Percentiles rank a stretch among this genome's conserved stretches.
Conservation (phyloP, 164 flowering plant genomes). For the Piper longum region DNA sequence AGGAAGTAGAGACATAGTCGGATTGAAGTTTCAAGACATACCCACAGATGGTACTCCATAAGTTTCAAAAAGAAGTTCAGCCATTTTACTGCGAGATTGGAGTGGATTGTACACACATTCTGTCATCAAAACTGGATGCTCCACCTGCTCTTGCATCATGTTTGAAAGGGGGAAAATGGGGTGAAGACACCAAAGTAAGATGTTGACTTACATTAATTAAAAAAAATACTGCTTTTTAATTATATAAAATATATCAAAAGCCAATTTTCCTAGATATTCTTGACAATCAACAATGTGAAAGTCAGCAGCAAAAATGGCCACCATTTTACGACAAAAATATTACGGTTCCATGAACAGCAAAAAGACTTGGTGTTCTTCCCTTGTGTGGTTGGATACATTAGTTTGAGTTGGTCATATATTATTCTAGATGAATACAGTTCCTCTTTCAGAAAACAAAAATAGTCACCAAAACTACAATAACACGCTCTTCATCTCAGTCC, state of each 20-base stretch:
- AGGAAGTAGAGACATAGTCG: not conserved
- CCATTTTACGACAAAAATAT: no score
- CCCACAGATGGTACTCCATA: conserved; percentile 97
- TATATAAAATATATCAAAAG: no score
- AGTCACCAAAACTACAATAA: not conserved
- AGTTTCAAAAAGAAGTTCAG: conserved; percentile 93
- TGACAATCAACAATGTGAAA: not conserved
- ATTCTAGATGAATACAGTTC: no score
- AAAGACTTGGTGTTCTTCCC: not conserved
- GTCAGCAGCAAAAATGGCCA: not conserved
- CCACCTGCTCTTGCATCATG: conserved; percentile 72
- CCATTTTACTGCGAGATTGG: conserved; percentile 95
- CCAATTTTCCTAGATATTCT: no score
- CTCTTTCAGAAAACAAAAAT: no score
- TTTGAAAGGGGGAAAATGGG: conserved; percentile 3
- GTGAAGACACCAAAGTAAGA: not conserved
- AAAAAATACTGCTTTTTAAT: no score
- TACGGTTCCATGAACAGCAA: no score
- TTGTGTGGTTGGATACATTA: no score
- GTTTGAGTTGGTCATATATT: no score
- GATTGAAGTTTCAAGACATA: conserved; percentile 15
- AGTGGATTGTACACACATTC: conserved; percentile 94
- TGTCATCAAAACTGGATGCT: conserved; percentile 89
- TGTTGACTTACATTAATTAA: not conserved
- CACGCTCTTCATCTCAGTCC: not conserved